Conservation (phyloP, 441 rosid species). For the Brassica hybrid region DNA sequence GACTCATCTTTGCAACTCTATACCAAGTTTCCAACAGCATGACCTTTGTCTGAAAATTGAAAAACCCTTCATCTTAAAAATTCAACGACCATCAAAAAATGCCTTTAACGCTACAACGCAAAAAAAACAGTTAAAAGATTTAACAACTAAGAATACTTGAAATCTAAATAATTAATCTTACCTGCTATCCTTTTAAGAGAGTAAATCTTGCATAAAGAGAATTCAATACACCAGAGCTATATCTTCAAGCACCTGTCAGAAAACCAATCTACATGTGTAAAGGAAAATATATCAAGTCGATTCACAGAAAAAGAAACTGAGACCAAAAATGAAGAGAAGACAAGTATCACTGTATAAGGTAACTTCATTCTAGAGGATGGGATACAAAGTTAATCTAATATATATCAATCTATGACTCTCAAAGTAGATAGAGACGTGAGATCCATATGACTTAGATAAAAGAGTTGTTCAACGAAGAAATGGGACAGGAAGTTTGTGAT, state of each 20-base stretch:
- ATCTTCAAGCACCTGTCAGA: conserved; percentile 36
- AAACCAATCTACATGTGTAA: conserved; percentile 15
- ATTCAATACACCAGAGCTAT: conserved; percentile 32
- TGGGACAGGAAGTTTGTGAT: conserved; percentile 23
- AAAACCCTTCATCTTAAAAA: background rate
- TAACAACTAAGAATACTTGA: background rate
- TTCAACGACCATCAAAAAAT: background rate
- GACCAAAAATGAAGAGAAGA: conserved; percentile 26
- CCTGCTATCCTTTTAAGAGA: conserved; percentile 37
- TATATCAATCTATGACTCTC: conserved; percentile 14
- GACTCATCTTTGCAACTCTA: conserved; percentile 42
- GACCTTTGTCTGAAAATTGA: conserved; percentile 52
- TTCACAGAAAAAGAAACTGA: background rate
- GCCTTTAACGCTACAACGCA: background rate
- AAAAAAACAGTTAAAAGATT: background rate
- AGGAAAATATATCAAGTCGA: background rate
- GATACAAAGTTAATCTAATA: conserved; percentile 3
- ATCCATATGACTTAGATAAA: conserved; percentile 25
- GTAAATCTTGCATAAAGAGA: conserved; percentile 31
- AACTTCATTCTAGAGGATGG: conserved; percentile 36
- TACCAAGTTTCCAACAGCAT: conserved; percentile 43
- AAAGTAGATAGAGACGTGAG: conserved; percentile 28
- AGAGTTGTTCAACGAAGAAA: conserved; percentile 44
- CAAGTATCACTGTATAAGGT: conserved; percentile 19
- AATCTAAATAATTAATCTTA: background rate